A percentile compares a stretch with the other conserved stretches of the same genome.
These are phyloP conservation scores for Fusarium domesticum DNA, from an alignment of 2,329 filamentous ascomycete genomes.

Conservation along the genomic window DNA sequence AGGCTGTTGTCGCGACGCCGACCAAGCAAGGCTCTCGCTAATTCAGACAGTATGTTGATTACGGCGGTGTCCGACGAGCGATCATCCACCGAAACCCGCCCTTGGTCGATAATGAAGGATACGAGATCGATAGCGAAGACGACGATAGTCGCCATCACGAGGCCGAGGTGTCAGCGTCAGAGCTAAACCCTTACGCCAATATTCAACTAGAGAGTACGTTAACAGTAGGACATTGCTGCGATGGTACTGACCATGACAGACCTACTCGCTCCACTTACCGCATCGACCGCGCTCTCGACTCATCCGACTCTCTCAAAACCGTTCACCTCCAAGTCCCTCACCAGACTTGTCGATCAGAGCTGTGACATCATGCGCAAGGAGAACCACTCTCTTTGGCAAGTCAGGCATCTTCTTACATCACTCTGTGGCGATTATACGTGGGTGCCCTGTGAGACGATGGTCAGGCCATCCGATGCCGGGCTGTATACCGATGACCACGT, in stretches of 20 bases:
- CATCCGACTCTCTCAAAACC: constrained; percentile 73
- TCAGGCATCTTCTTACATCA: constrained; percentile 69
- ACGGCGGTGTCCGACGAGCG: constrained; percentile 67
- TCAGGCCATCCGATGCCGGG: constrained; percentile 54
- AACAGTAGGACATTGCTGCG: constrained; percentile 2
- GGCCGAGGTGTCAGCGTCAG: constrained; percentile 59
- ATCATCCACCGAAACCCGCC: constrained; percentile 73
- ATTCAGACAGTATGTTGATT: constrained; percentile 60
- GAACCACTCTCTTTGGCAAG: constrained; percentile 67
- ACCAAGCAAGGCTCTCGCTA: constrained; percentile 19
- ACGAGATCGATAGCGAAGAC: constrained; percentile 70
- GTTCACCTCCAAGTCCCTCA: constrained; percentile 71
- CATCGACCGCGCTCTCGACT: constrained; percentile 68
- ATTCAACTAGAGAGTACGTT: constrained; percentile 67
- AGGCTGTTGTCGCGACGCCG: constrained; percentile 14
- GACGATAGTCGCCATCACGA: constrained; percentile 63
- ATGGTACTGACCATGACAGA: constrained; percentile 46
- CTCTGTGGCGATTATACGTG: constrained; percentile 73
- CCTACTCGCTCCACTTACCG: constrained; percentile 70
- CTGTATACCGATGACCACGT: constrained; percentile 51
- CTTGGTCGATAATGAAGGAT: constrained; percentile 73
- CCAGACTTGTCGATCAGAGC: constrained; percentile 66
- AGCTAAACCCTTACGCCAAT: constrained; percentile 71
- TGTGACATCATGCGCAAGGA: constrained; percentile 72
- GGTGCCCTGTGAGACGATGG: constrained; percentile 58